A percentile compares a stretch with the other conserved stretches of the same genome.
These are phyloP conservation scores for Limonomyces culmigenus DNA, from an alignment of 1,284 basidiomycete species.

Conservation along the genomic window DNA sequence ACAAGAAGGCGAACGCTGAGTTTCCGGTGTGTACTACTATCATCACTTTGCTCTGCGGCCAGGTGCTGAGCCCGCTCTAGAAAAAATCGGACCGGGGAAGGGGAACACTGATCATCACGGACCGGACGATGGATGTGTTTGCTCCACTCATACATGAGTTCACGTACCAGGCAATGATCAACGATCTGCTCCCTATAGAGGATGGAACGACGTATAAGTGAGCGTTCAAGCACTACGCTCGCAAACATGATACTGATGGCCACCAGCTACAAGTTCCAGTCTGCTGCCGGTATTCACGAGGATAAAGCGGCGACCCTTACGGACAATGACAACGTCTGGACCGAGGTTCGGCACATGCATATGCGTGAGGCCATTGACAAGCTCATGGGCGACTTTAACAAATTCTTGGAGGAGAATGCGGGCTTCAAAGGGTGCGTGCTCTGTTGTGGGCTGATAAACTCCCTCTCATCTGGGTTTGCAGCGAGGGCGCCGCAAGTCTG, in stretches of 20 bases:
- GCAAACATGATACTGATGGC: slow-evolving; percentile 1
- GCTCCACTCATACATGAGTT: slow-evolving; percentile 95
- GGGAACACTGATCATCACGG: slow-evolving; percentile 80
- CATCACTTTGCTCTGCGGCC: not conserved
- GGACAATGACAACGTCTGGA: slow-evolving; percentile 86
- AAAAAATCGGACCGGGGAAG: slow-evolving; percentile 56
- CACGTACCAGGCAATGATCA: slow-evolving; percentile 98
- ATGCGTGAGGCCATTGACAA: slow-evolving; percentile 98
- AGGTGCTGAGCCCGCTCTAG: slow-evolving; percentile 6
- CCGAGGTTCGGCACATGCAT: slow-evolving; percentile 86
- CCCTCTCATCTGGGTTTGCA: slow-evolving; percentile 11
- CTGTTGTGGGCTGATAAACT: not conserved
- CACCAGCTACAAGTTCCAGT: slow-evolving; percentile 73
- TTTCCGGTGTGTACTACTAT: slow-evolving; percentile 42
- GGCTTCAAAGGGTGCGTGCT: slow-evolving; percentile 67
- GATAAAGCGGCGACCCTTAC: slow-evolving; percentile 75
- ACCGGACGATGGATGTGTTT: slow-evolving; percentile 86
- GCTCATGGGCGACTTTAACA: slow-evolving; percentile 88
- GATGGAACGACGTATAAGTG: slow-evolving; percentile 79
- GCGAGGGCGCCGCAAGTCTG: slow-evolving; percentile 71
- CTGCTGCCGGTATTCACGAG: slow-evolving; percentile 67
- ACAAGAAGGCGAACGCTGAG: slow-evolving; percentile 72
- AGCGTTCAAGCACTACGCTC: not conserved
- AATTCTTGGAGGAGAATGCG: slow-evolving; percentile 85
- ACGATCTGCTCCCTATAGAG: slow-evolving; percentile 81